Conservation (phyloP, 768 basidiomycete genomes). For the Rhodotorula babjevae region DNA sequence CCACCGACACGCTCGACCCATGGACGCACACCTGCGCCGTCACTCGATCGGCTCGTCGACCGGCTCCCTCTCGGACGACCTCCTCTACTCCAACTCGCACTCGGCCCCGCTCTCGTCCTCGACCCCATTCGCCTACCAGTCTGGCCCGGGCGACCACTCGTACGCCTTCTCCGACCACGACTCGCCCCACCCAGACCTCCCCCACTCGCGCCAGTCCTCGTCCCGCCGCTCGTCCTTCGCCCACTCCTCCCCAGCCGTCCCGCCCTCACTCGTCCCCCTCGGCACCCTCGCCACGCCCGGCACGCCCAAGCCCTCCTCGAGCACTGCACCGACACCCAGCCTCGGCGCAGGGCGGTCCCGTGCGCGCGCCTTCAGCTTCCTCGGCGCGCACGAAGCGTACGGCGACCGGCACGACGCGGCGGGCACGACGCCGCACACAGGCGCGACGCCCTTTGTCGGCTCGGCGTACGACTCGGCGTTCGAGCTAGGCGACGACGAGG, state of each 20-base stretch:
- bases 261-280: not conserved
- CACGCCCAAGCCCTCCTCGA: not conserved
- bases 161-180: not conserved
- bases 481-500: not conserved
- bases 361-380: constrained; percentile 6
- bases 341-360: not conserved
- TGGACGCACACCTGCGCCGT: not conserved
- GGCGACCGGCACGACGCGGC: not conserved
- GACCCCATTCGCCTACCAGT: not conserved
- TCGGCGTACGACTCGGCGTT: constrained; percentile 14
- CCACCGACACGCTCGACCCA: not conserved
- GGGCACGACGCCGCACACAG: not conserved
- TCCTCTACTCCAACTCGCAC: not conserved
- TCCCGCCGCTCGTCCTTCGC: not conserved
- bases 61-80: constrained; percentile 11
- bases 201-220: not conserved
- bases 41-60: constrained; percentile 10
- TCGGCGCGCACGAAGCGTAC: not conserved
- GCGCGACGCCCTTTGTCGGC: constrained; percentile 5
- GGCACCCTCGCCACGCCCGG: not conserved
- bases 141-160: not conserved
- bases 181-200: not conserved
- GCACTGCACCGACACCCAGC: not conserved
- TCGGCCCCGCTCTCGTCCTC: not conserved
- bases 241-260: too few relatives aligned